Percentiles rank a stretch among this genome's conserved stretches.
phyloP scores from a whole-genome alignment of 495 filamentous ascomycete species.

The Neurospora sp. region DNA sequence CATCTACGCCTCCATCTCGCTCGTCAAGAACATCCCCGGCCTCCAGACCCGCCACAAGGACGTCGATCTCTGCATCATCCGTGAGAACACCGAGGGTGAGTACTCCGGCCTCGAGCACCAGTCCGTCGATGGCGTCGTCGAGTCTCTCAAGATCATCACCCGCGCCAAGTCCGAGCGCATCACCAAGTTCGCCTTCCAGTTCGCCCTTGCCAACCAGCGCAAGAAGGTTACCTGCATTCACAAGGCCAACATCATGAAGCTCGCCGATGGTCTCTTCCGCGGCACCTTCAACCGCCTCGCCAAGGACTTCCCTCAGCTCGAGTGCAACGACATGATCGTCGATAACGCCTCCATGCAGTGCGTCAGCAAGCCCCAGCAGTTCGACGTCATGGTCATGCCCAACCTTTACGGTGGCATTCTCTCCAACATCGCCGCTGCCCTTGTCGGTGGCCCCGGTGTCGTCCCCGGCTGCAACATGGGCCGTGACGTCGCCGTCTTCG shows the following conservation, averaged over 20 bases:
- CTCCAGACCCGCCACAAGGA: slow-evolving; percentile 94
- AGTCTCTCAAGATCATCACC: slow-evolving; percentile 99
- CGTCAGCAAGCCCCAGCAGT: slow-evolving; percentile 90
- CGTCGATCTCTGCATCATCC: slow-evolving; percentile 97
- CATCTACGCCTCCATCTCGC: slow-evolving; percentile 95
- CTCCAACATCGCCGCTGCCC: slow-evolving; percentile 95
- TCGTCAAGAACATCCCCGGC: slow-evolving; percentile 98
- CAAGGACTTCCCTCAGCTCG: slow-evolving; percentile 84
- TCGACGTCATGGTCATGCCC: slow-evolving; percentile 99
- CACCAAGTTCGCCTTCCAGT: slow-evolving; percentile 95
- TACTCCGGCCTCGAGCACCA: slow-evolving; percentile 98
- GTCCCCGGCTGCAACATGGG: slow-evolving; percentile 99
- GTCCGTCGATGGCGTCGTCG: slow-evolving; percentile 91
- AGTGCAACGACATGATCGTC: slow-evolving; percentile 98
- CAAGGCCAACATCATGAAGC: slow-evolving; percentile 99
- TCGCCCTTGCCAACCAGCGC: slow-evolving; percentile 94
- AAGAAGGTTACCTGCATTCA: slow-evolving; percentile 99
- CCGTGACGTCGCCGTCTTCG: slow-evolving; percentile 94
- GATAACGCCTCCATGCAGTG: slow-evolving; percentile 99
- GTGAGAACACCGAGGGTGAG: slow-evolving; percentile 99
- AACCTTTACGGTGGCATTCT: slow-evolving; percentile 98
- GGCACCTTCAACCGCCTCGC: slow-evolving; percentile 90
- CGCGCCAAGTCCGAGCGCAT: slow-evolving; percentile 97
- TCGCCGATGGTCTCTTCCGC: slow-evolving; percentile 96
- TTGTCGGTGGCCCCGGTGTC: slow-evolving; percentile 95